Evolutionary conservation across 345 rosid genomes (phyloP).

Genomic region (Erysimum cheiranthoides): DNA sequence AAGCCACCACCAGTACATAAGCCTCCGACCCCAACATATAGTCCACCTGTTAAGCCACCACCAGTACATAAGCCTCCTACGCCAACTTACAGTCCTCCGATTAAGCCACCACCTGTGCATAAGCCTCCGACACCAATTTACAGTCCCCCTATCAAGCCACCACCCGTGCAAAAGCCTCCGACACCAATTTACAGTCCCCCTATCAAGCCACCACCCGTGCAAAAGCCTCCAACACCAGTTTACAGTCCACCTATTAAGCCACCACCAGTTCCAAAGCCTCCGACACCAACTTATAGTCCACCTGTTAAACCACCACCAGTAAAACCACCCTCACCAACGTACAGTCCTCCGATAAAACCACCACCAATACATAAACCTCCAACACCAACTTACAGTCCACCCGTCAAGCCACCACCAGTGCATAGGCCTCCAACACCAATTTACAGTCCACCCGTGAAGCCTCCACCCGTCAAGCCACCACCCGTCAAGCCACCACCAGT

Average conservation of each 20-base stretch:
- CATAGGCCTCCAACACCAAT: constrained; percentile 9
- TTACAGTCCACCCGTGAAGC: neutral
- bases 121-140: constrained; percentile 28
- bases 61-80: constrained; percentile 8
- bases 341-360: neutral
- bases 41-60: constrained; percentile 2
- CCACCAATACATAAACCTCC: constrained; percentile 21
- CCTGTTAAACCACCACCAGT: neutral
- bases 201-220: neutral
- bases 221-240: constrained; percentile 25
- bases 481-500: neutral
- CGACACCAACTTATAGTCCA: constrained; percentile 13
- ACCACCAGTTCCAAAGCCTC: constrained; percentile 23
- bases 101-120: neutral
- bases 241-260: constrained; percentile 12
- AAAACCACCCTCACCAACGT: constrained; percentile 4
- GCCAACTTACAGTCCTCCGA: constrained; percentile 16
- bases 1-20: neutral
- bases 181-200: constrained; percentile 37
- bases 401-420: neutral
- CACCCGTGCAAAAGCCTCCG: constrained; percentile 10
- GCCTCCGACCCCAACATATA: constrained; percentile 16
- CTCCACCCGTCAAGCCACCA: neutral
- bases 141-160: neutral
- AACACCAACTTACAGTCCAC: constrained; percentile 28